Conservation (phyloP, 805 yeast species). For the Tetrapisispora phaffii region DNA sequence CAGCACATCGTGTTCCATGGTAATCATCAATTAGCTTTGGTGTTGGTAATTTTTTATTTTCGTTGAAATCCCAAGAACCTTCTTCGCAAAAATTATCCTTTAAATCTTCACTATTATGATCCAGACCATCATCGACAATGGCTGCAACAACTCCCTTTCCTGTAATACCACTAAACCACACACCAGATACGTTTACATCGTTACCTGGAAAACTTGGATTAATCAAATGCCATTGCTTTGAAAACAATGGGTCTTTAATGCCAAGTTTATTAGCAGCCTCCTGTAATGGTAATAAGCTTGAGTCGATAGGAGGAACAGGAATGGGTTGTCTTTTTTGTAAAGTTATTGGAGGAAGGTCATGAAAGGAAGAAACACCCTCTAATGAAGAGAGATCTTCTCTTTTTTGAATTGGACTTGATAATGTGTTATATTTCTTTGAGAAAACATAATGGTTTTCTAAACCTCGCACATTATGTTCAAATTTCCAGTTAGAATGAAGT, state of each 20-base stretch:
- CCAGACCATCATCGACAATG: slow-evolving; percentile 89
- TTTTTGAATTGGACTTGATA: slow-evolving; percentile 5
- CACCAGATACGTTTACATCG: slow-evolving; percentile 77
- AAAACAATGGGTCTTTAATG: slow-evolving; percentile 77
- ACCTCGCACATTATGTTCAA: slow-evolving; percentile 57
- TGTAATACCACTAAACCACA: slow-evolving; percentile 74
- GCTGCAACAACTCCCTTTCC: slow-evolving; percentile 82
- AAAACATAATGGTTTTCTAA: slow-evolving; percentile 57
- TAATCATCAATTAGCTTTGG: slow-evolving; percentile 76
- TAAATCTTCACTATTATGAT: slow-evolving; percentile 68
- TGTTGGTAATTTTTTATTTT: slow-evolving; percentile 60
- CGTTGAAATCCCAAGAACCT: slow-evolving; percentile 94
- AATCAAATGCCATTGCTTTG: slow-evolving; percentile 84
- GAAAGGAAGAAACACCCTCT: slow-evolving; percentile 34
- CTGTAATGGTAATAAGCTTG: slow-evolving; percentile 38
- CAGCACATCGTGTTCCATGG: slow-evolving; percentile 97
- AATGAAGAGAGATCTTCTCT: slow-evolving; percentile 7
- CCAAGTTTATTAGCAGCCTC: slow-evolving; percentile 43
- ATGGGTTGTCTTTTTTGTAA: slow-evolving; percentile 52
- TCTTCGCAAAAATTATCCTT: slow-evolving; percentile 53
- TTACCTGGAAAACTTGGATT: slow-evolving; percentile 65
- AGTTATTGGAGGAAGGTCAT: slow-evolving; percentile 42
- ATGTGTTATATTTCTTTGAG: slow-evolving; percentile 33
- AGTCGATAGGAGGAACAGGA: slow-evolving; percentile 37
- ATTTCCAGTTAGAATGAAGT: slow-evolving; percentile 38